These are phyloP conservation scores for Trametes cinnabarina DNA, from an alignment of 768 basidiomycete species.

Conservation along the genomic window DNA sequence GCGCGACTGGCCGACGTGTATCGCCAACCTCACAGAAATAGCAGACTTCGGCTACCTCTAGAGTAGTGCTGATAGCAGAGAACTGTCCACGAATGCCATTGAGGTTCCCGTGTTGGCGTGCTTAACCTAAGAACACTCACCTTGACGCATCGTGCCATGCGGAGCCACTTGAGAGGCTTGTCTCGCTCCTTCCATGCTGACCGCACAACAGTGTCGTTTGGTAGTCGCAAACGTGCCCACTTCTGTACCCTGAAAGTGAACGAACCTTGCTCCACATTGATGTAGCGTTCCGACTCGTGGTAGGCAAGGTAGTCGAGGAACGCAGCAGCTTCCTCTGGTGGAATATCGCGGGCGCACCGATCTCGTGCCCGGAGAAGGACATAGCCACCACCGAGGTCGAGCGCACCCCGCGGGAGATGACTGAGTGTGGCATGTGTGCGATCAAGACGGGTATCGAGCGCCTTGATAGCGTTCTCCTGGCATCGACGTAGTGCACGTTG, in stretches of 20 bases:
- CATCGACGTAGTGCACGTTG: too few relatives aligned
- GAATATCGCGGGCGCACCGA: too few relatives aligned
- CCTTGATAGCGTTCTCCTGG: too few relatives aligned
- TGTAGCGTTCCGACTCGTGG: neutral
- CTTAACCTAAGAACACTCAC: slow-evolving; percentile 16
- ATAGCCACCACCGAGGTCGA: neutral
- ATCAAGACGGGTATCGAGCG: too few relatives aligned
- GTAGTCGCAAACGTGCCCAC: slow-evolving; percentile 37
- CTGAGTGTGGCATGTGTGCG: too few relatives aligned
- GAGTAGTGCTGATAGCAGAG: neutral
- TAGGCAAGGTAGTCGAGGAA: neutral
- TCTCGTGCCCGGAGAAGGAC: neutral
- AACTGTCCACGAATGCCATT: neutral
- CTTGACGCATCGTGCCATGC: slow-evolving; percentile 35
- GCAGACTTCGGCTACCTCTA: slow-evolving; percentile 16
- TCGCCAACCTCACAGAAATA: slow-evolving; percentile 14
- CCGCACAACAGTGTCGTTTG: slow-evolving; percentile 38
- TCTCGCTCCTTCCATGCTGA: slow-evolving; percentile 33
- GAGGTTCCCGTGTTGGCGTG: neutral
- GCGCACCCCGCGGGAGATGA: too few relatives aligned
- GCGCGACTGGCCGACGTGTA: neutral
- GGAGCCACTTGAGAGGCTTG: slow-evolving; percentile 19
- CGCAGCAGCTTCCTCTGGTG: neutral
- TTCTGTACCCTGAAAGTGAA: slow-evolving; percentile 3
- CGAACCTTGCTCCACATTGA: neutral